A percentile compares a stretch with the other conserved stretches of the same genome.
These are phyloP conservation scores for Platanus orientalis DNA, from an alignment of 164 flowering plant species.

Conservation along the genomic window DNA sequence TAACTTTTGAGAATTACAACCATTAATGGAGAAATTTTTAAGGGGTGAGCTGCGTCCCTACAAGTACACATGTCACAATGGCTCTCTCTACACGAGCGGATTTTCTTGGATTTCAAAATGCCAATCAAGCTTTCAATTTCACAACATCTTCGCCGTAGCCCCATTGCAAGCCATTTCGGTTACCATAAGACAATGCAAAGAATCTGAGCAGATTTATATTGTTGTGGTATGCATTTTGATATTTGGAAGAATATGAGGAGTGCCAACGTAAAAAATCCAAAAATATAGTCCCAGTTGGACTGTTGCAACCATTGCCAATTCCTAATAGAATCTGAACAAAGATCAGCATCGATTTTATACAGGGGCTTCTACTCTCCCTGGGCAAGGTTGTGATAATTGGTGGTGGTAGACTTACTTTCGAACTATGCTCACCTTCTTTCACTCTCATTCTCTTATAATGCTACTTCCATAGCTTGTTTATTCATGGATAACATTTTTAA, in stretches of 20 bases:
- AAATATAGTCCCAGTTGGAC: not conserved
- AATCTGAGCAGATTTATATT: not conserved
- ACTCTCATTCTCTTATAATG: not conserved
- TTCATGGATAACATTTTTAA: not conserved
- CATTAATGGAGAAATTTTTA: too few species aligned
- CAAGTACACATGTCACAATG: too few species aligned
- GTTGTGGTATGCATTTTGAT: not conserved
- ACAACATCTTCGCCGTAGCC: not conserved
- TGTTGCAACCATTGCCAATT: constrained; percentile 9
- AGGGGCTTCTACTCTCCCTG: not conserved
- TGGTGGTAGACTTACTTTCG: not conserved
- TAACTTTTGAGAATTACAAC: too few species aligned
- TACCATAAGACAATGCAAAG: too few species aligned
- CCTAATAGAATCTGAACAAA: constrained; percentile 3
- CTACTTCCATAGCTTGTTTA: not conserved
- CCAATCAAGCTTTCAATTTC: too few species aligned
- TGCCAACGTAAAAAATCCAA: not conserved
- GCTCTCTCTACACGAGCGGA: too few species aligned
- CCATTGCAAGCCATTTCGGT: not conserved
- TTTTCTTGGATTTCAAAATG: too few species aligned
- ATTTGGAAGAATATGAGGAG: not conserved
- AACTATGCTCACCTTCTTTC: constrained; percentile 5
- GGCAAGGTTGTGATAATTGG: not conserved
- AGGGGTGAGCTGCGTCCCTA: too few species aligned
- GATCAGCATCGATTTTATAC: constrained; percentile 6